Evolutionary conservation across 2,329 filamentous ascomycete genomes (phyloP).

Genomic region (Penicillium sclerotigenum): DNA sequence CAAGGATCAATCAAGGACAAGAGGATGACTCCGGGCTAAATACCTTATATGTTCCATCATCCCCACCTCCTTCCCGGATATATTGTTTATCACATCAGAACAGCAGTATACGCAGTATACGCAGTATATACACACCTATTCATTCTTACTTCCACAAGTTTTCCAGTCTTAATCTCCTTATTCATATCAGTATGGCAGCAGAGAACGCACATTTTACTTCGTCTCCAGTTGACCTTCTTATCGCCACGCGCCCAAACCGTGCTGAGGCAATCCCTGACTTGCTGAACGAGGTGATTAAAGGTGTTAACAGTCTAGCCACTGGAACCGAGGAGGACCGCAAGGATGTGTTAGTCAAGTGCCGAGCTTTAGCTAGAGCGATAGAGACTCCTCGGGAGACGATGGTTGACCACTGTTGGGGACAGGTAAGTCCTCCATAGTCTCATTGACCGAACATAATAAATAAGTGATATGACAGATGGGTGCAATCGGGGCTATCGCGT

Average conservation of each 20-base stretch:
- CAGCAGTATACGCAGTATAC: too few relatives aligned
- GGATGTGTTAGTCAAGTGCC: not conserved
- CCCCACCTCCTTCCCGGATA: too few relatives aligned
- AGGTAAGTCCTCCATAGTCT: not conserved
- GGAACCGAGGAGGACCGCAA: not conserved
- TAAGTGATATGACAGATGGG: not conserved
- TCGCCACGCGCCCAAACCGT: not conserved
- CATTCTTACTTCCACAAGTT: not conserved
- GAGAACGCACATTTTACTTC: not conserved
- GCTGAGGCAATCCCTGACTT: not conserved
- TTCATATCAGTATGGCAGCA: not conserved
- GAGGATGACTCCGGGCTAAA: too few relatives aligned
- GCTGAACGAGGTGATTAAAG: not conserved
- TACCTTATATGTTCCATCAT: too few relatives aligned
- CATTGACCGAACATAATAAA: not conserved
- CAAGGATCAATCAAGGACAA: too few relatives aligned
- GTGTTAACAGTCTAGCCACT: not conserved
- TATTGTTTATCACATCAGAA: too few relatives aligned
- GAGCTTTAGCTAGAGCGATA: slow-evolving; percentile 5
- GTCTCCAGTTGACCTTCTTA: not conserved
- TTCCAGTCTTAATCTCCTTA: slow-evolving; percentile 37
- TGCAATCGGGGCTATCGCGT: not conserved
- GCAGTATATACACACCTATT: too few relatives aligned
- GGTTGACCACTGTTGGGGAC: slow-evolving; percentile 9
- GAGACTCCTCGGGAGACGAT: slow-evolving; percentile 16